Evolutionary conservation across 805 yeast genomes (phyloP), one percentile per base, ranked within the genome.

Genomic region (Candida taoyuanica): DNA sequence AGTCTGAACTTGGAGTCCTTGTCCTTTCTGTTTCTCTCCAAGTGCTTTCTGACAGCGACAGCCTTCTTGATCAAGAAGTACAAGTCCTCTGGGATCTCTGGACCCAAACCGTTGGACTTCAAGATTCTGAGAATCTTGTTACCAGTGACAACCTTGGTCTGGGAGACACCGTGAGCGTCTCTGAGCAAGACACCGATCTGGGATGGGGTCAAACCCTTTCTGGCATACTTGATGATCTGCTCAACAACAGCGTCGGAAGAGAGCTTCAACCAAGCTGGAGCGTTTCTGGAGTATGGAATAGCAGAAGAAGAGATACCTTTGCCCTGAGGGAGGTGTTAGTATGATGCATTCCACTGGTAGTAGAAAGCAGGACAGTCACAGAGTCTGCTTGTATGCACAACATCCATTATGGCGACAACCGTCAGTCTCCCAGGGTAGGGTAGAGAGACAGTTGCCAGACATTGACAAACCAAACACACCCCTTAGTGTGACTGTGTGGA

Each of bases 11-110:
- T 93, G 63, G 98, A 93, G 78, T 93, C 99, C 83, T 93, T 91
- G 78, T 93, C 99, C 84, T 93, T 93, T 86, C 99, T 89, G 97
- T 93, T 93, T 77, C 94, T 86, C 79, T 93, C 99, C 70, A 93
- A 84, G 77, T 93, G 99, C 86, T 93, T 93, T 88, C 99, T 93
- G 73, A 94, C 96, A 58, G 97, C 67, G 65, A 93, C 98, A 69
- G 99, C 99, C 84, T 93, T 93, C 88, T 91, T 93, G 70, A 93
- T 93, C 75, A 93, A 84, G 76, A 75, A 89, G 93, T 93, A 93
- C 65, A 93, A 84, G 73, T 93, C 99, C 82, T 93, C 99, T 74
- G 99, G 99, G 67, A 93, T 85, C 77, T 93, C 98, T 73, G 99
- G 98, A 67, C 98, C 98, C 67, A 93, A 86, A 83, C 98, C 99